These are phyloP conservation scores for Mucor irregularis DNA, from an alignment of 371 early-diverging fungal genomes.

Conservation along the genomic window DNA sequence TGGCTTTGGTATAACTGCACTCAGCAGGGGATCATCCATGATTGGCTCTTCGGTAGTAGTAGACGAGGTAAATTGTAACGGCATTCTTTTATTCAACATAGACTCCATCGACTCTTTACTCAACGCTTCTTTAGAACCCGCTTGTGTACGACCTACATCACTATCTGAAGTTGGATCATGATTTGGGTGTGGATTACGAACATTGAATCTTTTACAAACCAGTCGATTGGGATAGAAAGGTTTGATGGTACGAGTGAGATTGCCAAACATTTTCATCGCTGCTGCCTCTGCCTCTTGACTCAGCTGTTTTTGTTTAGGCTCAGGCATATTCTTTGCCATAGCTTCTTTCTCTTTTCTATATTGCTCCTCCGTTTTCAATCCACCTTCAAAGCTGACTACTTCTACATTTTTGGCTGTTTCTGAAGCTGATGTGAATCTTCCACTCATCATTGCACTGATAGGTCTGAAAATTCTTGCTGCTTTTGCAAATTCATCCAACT, in stretches of 20 bases:
- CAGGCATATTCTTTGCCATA: constrained; percentile 22
- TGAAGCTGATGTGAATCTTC: constrained; percentile 72
- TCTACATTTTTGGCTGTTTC: constrained; percentile 22
- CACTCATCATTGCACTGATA: constrained; percentile 74
- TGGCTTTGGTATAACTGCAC: constrained; percentile 46
- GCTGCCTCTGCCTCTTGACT: constrained; percentile 68
- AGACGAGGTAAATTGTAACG: constrained; percentile 13
- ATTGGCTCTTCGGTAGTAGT: constrained; percentile 1
- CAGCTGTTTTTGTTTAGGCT: constrained; percentile 35
- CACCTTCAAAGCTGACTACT: constrained; percentile 48
- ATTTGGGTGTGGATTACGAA: constrained; percentile 74
- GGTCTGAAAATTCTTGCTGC: constrained; percentile 85
- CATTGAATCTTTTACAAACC: constrained; percentile 83
- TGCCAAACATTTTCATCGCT: constrained; percentile 76
- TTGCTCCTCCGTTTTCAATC: constrained; percentile 49
- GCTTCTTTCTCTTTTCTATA: constrained; percentile 45
- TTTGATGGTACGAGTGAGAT: constrained; percentile 61
- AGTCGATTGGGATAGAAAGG: constrained; percentile 72
- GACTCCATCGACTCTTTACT: constrained; percentile 62
- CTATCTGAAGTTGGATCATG: constrained; percentile 32
- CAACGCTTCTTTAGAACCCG: constrained; percentile 49
- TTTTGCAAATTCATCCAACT: constrained; percentile 78
- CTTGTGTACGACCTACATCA: constrained; percentile 37
- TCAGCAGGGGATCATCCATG: constrained; percentile 34
- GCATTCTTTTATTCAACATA: constrained; percentile 43